A percentile compares a stretch with the other conserved stretches of the same genome.
phyloP scores from a whole-genome alignment of 345 rosid genomes.

The Sonneratia caseolaris region DNA sequence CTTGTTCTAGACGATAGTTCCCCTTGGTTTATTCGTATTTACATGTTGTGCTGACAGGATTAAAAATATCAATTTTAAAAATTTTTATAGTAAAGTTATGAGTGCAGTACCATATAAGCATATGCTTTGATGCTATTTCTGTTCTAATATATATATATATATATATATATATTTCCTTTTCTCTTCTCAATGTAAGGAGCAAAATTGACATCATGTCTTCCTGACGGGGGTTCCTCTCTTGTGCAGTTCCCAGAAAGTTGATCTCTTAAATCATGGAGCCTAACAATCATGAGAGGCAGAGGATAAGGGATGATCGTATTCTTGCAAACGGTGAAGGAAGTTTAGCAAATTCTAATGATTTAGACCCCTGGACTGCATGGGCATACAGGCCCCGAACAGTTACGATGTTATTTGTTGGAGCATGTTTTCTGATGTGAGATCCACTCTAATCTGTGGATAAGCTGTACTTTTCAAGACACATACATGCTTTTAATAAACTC shows the following conservation, averaged over 20 bases:
- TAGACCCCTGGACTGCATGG: constrained; percentile 99
- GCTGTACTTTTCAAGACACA: not conserved
- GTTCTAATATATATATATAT: not conserved
- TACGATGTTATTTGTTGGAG: constrained; percentile 78
- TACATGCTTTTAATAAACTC: not conserved
- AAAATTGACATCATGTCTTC: not conserved
- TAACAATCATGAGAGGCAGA: constrained; percentile 48
- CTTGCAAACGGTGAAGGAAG: constrained; percentile 43
- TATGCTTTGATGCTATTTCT: not conserved
- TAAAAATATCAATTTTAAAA: no score
- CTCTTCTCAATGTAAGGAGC: no score
- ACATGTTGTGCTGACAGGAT: no score
- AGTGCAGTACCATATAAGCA: no score
- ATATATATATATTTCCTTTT: not conserved
- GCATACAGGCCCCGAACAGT: constrained; percentile 97
- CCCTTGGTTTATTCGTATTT: not conserved
- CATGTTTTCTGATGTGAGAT: constrained; percentile 89
- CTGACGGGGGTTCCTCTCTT: not conserved
- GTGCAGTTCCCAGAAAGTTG: no score
- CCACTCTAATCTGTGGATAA: not conserved
- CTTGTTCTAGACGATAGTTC: no score
- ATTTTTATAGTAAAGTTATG: no score
- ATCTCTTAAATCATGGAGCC: constrained; percentile 37
- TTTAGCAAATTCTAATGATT: constrained; percentile 30
- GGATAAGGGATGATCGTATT: constrained; percentile 35